phyloP scores from a whole-genome alignment of 1,139 yeast genomes.

The Yamadazyma jaroonii region DNA sequence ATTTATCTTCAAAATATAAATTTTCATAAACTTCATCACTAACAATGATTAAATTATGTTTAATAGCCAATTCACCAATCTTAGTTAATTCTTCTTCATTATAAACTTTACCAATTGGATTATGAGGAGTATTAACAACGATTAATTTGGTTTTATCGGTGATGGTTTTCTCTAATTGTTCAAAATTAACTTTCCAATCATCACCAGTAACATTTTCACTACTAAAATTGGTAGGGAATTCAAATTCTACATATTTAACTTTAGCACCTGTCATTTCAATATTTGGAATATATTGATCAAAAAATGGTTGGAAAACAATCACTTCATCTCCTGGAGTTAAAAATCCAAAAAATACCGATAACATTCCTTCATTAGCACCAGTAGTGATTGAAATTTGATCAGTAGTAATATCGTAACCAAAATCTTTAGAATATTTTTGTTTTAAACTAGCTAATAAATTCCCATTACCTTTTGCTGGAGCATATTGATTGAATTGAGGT shows the following conservation, averaged over 20 bases:
- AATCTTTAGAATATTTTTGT: conserved; percentile 65
- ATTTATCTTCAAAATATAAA: conserved; percentile 62
- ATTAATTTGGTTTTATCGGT: conserved; percentile 77
- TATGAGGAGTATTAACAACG: conserved; percentile 91
- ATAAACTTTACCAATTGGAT: conserved; percentile 92
- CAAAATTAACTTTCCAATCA: conserved; percentile 87
- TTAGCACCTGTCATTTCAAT: conserved; percentile 92
- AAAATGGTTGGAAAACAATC: conserved; percentile 95
- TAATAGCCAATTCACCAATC: conserved; percentile 80
- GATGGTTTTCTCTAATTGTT: conserved; percentile 67
- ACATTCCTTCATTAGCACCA: conserved; percentile 96
- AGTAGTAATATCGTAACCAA: conserved; percentile 57
- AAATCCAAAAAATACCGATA: conserved; percentile 80
- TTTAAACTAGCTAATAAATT: conserved; percentile 67
- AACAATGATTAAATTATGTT: conserved; percentile 74
- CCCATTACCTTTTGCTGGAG: conserved; percentile 88
- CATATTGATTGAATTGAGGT: conserved; percentile 83
- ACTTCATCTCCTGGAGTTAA: conserved; percentile 90
- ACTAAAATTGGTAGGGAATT: conserved; percentile 76
- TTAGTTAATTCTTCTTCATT: conserved; percentile 65
- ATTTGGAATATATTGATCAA: conserved; percentile 93
- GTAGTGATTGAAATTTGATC: conserved; percentile 80
- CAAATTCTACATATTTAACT: conserved; percentile 79
- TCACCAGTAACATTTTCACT: conserved; percentile 66
- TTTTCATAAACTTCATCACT: conserved; percentile 97